Conservation (phyloP, 2,329 filamentous ascomycete species). For the Ceratocystis eucalypticola region DNA sequence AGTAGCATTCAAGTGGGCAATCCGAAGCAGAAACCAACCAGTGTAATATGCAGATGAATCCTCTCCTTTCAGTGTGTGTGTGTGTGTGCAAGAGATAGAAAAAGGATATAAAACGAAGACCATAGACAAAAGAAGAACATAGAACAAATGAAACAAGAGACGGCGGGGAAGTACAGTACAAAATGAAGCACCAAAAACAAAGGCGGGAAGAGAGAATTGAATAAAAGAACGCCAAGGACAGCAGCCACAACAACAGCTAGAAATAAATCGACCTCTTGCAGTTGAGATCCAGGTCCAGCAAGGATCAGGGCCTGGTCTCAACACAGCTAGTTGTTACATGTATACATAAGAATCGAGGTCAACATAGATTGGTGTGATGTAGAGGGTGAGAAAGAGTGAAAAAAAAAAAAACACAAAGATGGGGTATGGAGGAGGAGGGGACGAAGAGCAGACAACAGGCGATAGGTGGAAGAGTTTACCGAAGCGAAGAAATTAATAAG, state of each 20-base stretch:
- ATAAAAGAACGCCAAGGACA: slow-evolving; percentile 5
- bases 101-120: slow-evolving; percentile 6
- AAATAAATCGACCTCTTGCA: not conserved
- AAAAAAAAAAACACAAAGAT: not conserved
- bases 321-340: not conserved
- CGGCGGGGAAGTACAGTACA: slow-evolving; percentile 7
- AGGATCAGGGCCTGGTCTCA: not conserved
- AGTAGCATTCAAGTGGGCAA: not conserved
- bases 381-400: not conserved
- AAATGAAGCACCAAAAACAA: not conserved
- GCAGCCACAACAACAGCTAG: not conserved
- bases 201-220: slow-evolving; percentile 3
- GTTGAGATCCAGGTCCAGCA: slow-evolving; percentile 3
- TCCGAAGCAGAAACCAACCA: not conserved
- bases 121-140: not conserved
- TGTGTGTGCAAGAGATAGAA: not conserved
- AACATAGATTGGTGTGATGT: not conserved
- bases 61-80: not conserved
- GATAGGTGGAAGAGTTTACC: no score
- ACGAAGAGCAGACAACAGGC: not conserved
- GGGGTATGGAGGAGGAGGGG: not conserved
- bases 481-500: not conserved
- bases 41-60: not conserved
- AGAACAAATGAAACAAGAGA: not conserved
- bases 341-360: slow-evolving; percentile 12